Percentiles rank a stretch among this genome's conserved stretches.
Evolutionary conservation across 306 rosid species (phyloP).

Genomic region (Prunus davidiana): DNA sequence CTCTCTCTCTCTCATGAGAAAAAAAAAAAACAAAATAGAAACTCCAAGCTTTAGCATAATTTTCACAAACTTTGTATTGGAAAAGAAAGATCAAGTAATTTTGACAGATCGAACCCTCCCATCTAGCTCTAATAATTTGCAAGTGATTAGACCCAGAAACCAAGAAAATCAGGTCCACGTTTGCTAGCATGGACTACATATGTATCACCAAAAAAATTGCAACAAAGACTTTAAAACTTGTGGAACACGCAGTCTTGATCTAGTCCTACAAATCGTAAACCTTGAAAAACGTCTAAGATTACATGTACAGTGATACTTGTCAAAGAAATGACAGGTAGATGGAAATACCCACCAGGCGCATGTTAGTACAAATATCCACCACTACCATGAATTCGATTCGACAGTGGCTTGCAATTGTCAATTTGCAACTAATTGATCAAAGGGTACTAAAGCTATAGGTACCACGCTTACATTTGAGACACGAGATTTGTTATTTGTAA

Average conservation of each 20-base stretch:
- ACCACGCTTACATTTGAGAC: too few species aligned
- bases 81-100: constrained; percentile 1
- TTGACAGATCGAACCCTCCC: background rate
- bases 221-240: background rate
- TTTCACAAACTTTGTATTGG: constrained; percentile 28
- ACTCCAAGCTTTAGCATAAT: constrained; percentile 7
- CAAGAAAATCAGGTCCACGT: background rate
- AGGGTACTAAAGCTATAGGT: too few species aligned
- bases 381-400: background rate
- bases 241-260: constrained; percentile 2
- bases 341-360: constrained; percentile 9
- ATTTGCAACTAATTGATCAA: background rate
- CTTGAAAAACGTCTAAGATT: background rate
- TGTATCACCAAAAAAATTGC: background rate
- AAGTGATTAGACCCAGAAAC: background rate
- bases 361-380: background rate
- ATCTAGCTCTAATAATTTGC: background rate
- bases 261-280: background rate
- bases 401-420: background rate
- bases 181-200: background rate
- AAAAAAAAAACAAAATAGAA: background rate
- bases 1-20: constrained; percentile 14
- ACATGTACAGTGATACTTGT: constrained; percentile 2
- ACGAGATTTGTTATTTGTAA: too few species aligned
- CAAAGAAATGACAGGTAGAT: constrained; percentile 9